A percentile compares a stretch with the other conserved stretches of the same genome.
Evolutionary conservation across 2,329 filamentous ascomycete genomes (phyloP).

Genomic region (Didymella keratinophila): DNA sequence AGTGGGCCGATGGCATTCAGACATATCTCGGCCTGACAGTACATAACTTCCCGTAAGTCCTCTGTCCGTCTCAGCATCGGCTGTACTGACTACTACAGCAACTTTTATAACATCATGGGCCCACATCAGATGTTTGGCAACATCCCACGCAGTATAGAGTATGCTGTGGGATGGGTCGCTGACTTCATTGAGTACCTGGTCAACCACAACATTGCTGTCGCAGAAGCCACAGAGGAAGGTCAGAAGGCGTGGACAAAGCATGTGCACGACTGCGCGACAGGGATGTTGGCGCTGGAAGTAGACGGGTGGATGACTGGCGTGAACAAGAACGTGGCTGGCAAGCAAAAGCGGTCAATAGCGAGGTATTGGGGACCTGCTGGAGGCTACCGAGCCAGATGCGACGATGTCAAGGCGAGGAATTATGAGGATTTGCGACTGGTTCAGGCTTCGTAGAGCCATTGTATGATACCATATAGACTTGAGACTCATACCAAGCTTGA

Average conservation of each 20-base stretch:
- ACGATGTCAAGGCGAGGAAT: slow-evolving; percentile 32
- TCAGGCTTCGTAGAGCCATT: slow-evolving; percentile 7
- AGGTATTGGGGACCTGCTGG: slow-evolving; percentile 58
- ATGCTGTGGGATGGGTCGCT: slow-evolving; percentile 52
- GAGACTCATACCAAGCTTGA: neutral
- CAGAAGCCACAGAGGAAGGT: slow-evolving; percentile 53
- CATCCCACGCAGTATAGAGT: slow-evolving; percentile 54
- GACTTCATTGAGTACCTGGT: slow-evolving; percentile 48
- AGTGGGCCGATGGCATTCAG: slow-evolving; percentile 32
- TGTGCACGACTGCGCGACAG: slow-evolving; percentile 57
- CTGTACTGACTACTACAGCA: neutral
- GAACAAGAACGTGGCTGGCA: slow-evolving; percentile 57
- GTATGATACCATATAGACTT: neutral
- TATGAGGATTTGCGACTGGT: slow-evolving; percentile 35
- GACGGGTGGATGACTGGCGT: slow-evolving; percentile 66
- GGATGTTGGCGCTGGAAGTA: slow-evolving; percentile 57
- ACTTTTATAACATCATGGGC: slow-evolving; percentile 13
- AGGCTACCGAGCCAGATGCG: slow-evolving; percentile 52
- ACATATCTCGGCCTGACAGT: slow-evolving; percentile 41
- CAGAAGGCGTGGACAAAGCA: slow-evolving; percentile 59
- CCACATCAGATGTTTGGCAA: slow-evolving; percentile 16
- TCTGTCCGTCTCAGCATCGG: slow-evolving; percentile 26
- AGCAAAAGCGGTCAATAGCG: slow-evolving; percentile 55
- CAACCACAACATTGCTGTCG: slow-evolving; percentile 45
- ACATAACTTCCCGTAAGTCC: slow-evolving; percentile 41